Conservation (phyloP, 2,329 filamentous ascomycete species). For the Knoxdaviesia capensis region DNA sequence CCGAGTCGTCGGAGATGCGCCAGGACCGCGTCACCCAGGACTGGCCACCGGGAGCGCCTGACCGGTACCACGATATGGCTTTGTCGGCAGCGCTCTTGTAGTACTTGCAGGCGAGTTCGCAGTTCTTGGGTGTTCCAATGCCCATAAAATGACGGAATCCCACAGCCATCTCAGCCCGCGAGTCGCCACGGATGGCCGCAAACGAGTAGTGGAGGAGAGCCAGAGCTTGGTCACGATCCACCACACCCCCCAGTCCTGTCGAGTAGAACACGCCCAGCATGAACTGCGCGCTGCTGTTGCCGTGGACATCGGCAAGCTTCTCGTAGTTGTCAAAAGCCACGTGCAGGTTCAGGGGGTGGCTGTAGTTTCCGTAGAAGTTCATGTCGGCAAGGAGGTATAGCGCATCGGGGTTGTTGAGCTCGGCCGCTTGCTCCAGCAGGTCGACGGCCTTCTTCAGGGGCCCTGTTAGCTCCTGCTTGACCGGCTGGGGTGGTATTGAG, state of each 20-base stretch:
- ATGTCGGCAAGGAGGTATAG: conserved; percentile 80
- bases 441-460: conserved; percentile 29
- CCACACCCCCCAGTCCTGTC: conserved; percentile 67
- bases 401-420: conserved; percentile 54
- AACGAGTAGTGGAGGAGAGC: conserved; percentile 89
- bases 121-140: conserved; percentile 69
- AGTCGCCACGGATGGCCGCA: conserved; percentile 66
- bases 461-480: conserved; percentile 7
- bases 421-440: conserved; percentile 30
- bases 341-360: conserved; percentile 63
- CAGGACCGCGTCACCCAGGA: conserved; percentile 59
- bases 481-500: too few relatives aligned
- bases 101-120: conserved; percentile 66
- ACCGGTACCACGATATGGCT: conserved; percentile 69
- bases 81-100: conserved; percentile 92
- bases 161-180: conserved; percentile 79
- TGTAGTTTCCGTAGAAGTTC: conserved; percentile 92
- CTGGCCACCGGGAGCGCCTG: conserved; percentile 77
- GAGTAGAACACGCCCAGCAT: conserved; percentile 95
- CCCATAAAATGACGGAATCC: conserved; percentile 72
- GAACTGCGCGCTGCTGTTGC: conserved; percentile 83
- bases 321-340: conserved; percentile 68
- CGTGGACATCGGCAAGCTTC: conserved; percentile 51
- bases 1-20: conserved; percentile 73
- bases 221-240: conserved; percentile 73